Evolutionary conservation across 2,329 filamentous ascomycete species (phyloP), one percentile per base, ranked within the genome.

Genomic region (Fusarium armeniacum): DNA sequence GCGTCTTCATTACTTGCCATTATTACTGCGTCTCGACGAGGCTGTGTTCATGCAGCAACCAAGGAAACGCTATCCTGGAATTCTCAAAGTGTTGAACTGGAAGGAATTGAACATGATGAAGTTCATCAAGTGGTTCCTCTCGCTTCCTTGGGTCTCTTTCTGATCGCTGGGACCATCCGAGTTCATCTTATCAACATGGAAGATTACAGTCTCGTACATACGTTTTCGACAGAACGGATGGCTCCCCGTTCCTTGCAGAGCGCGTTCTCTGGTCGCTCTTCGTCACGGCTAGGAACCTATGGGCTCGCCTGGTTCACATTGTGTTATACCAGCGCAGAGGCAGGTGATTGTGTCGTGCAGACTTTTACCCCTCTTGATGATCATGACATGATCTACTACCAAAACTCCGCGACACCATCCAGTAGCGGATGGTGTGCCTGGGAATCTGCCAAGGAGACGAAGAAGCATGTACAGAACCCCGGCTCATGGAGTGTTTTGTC

Each of bases 401-500:
- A 45, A 81, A 84, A 61, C 45, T 62, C 69, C 45, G 64, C 73
- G 4, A 79, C 78, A 1, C 78, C 80, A 2, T 78, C 78, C 1
- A 80, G 76, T 18, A 81, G 81, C 36, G 81, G 80, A 8, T 86
- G 83, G 64, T 87, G 83, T 65, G 76, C 81, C 2, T 89, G 86
- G 86, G 75, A 78, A 8, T 82, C 84, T 24, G 84, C 86, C 3
- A 83, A 80, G 18, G 84, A 88, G 69, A 78, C 82, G 4, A 84
- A 80, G 40, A 84, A 86, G 47, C 83, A 81, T 11, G 82, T 93
- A 10, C 78, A 83, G n/a, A 85, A 90, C 38, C 89, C 90, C 0
- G 91, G 91, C 0, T 76, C 81, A 0, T 93, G 91, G 91, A 87
- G 90, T 64, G 81, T 87, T 2, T 81, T 92, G 9, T 82, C 84